Conservation (phyloP, 176 grass and related monocot species). For the Aegilops sharonensis region DNA sequence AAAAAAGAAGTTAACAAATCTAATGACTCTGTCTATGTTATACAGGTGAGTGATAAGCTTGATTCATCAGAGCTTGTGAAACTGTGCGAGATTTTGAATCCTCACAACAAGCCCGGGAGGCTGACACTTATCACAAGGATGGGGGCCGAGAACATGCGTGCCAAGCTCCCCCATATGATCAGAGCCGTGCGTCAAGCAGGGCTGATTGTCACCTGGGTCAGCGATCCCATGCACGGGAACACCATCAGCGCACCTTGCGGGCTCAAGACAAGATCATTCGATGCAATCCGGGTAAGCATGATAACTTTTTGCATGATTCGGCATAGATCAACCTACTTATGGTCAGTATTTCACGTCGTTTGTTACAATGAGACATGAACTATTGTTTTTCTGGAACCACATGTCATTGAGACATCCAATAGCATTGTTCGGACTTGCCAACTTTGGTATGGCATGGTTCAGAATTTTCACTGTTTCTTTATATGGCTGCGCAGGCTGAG, state of each 20-base stretch:
- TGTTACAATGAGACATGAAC: not conserved
- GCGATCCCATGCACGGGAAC: slow-evolving; percentile 68
- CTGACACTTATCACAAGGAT: slow-evolving; percentile 60
- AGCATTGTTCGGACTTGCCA: not conserved
- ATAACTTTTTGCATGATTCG: not conserved
- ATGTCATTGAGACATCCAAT: not conserved
- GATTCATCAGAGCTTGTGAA: slow-evolving; percentile 54
- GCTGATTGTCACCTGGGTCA: slow-evolving; percentile 56
- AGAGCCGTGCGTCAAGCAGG: slow-evolving; percentile 53
- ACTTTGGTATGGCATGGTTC: not conserved
- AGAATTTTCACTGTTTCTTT: not conserved
- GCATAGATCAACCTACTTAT: not conserved
- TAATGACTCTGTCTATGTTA: not conserved
- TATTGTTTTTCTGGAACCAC: not conserved
- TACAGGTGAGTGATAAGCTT: slow-evolving; percentile 63
- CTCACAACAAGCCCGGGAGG: slow-evolving; percentile 53
- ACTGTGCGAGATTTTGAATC: slow-evolving; percentile 58
- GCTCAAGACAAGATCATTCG: slow-evolving; percentile 54
- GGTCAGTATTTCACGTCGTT: not conserved
- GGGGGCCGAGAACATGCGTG: slow-evolving; percentile 52
- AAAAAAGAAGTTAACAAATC: not conserved
- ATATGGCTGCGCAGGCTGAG: slow-evolving; percentile 39
- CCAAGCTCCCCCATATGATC: slow-evolving; percentile 57
- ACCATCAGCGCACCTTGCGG: slow-evolving; percentile 57
- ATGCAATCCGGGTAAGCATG: slow-evolving; percentile 39